Percentiles rank a stretch among this genome's conserved stretches.
These are phyloP conservation scores for Fusarium verrucosum DNA, from an alignment of 2,329 filamentous ascomycete genomes.

Conservation along the genomic window DNA sequence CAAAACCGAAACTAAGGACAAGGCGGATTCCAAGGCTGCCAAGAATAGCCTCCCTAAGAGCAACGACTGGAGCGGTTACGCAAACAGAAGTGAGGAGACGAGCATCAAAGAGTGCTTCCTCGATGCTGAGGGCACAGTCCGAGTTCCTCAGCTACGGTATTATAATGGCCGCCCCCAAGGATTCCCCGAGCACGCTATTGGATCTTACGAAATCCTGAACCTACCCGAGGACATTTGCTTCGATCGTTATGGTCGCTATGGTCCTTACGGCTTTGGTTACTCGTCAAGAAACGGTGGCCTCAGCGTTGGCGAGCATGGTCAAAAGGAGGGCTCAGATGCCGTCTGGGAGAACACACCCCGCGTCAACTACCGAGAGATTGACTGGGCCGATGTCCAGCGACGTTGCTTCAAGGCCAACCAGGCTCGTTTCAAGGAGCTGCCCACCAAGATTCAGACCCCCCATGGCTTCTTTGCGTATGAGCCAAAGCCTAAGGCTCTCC, in stretches of 20 bases:
- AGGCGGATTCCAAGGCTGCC: conserved; percentile 17
- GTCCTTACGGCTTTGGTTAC: conserved; percentile 91
- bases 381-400: conserved; percentile 82
- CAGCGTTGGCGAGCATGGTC: conserved; percentile 85
- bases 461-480: conserved; percentile 64
- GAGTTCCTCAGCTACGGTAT: conserved; percentile 75
- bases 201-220: conserved; percentile 84
- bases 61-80: conserved; percentile 49
- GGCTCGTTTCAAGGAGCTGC: conserved; percentile 70
- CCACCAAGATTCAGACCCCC: conserved; percentile 51
- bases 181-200: conserved; percentile 84
- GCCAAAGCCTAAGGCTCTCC: conserved; percentile 10
- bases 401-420: conserved; percentile 77
- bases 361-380: conserved; percentile 79
- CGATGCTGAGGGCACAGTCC: conserved; percentile 70
- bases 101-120: conserved; percentile 80
- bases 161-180: conserved; percentile 82
- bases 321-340: conserved; percentile 79
- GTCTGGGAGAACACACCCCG: conserved; percentile 78
- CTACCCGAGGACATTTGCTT: conserved; percentile 90
- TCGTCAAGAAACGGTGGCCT: conserved; percentile 79
- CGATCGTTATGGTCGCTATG: conserved; percentile 87
- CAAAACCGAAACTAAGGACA: conserved; percentile 5
- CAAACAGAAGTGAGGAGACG: conserved; percentile 54
- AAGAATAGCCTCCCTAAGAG: conserved; percentile 44